These are phyloP conservation scores for Metarhizium robertsii DNA, from an alignment of 2,329 filamentous ascomycete genomes.

Conservation along the genomic window DNA sequence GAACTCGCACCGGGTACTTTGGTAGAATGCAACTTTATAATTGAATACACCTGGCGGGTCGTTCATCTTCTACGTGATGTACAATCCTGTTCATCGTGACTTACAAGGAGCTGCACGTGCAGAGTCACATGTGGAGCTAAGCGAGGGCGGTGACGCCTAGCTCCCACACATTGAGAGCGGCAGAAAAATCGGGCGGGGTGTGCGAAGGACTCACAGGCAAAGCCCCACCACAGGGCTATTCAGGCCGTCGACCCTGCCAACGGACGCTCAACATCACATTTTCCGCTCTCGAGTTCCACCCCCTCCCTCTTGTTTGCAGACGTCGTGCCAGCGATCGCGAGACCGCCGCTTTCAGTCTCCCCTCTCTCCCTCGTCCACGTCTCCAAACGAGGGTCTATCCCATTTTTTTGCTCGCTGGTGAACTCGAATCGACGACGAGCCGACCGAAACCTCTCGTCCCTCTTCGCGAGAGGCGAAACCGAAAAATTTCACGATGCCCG, in stretches of 20 bases:
- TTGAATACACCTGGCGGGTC: background rate
- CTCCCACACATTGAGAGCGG: conserved; percentile 26
- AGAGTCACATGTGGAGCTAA: conserved; percentile 13
- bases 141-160: conserved; percentile 27
- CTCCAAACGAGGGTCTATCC: background rate
- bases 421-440: conserved; percentile 6
- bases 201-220: conserved; percentile 7
- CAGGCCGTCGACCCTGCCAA: conserved; percentile 20
- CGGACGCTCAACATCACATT: conserved; percentile 18
- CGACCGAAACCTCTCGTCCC: conserved; percentile 9
- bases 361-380: conserved; percentile 16
- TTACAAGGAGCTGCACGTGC: conserved; percentile 10
- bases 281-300: conserved; percentile 14
- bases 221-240: conserved; percentile 31
- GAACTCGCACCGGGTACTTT: background rate
- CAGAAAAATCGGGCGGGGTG: conserved; percentile 31
- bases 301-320: conserved; percentile 9
- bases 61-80: no score
- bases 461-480: background rate
- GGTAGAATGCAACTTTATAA: background rate
- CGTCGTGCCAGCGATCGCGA: conserved; percentile 12
- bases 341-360: conserved; percentile 11
- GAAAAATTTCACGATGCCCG: conserved; percentile 14
- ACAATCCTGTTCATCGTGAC: background rate
- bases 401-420: background rate